Evolutionary conservation across 2,329 filamentous ascomycete species (phyloP), one percentile per base, ranked within the genome.

Genomic region (Colletotrichum abscissum): DNA sequence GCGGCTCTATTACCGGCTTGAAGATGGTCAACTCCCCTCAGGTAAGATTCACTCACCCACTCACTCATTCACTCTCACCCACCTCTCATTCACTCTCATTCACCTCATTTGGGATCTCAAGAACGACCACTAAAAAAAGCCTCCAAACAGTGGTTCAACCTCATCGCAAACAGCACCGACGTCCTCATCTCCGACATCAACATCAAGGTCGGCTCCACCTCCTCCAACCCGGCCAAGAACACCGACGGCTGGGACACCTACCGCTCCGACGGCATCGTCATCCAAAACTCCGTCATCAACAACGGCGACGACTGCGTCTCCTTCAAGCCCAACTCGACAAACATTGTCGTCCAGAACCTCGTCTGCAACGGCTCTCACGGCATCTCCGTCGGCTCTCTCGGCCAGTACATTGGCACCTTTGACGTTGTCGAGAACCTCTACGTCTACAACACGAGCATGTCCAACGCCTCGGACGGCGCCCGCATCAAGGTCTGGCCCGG

Each of bases 401-500:
- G 92, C 26, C 92, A 94, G 80, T 94, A 94, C 78, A 76, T 83
- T 19, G 87, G 86, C 26, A 87, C 91, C 75, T 88, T 88, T 19
- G 92, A 94, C 75, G 91, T 93, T 58, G 91, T 94, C 2, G 87
- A 93, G 80, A 90, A 94, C 76, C 79, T 94, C n/a, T 90, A 91
- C 76, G 88, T 92, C 69, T 90, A 87, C 81, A 91, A 92, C 76
- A 84, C 87, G 56, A 87, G 86, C 52, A 89, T 91, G 87, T 84
- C 85, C 66, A 90, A 92, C 76, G 88, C 89, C 2, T 84, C 88
- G 66, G 90, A 93, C 75, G 92, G 90, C 35, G 92, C 92, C 0
- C 89, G 92, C 72, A 93, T 94, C 83, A 94, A 94, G 81, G 92
- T 93, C 68, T 94, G 92, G 92, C 91, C 92, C 0, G 90, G 90